Base-by-base conservation (phyloP, 2,329 filamentous ascomycete species). In the Fusarium udum region DNA sequence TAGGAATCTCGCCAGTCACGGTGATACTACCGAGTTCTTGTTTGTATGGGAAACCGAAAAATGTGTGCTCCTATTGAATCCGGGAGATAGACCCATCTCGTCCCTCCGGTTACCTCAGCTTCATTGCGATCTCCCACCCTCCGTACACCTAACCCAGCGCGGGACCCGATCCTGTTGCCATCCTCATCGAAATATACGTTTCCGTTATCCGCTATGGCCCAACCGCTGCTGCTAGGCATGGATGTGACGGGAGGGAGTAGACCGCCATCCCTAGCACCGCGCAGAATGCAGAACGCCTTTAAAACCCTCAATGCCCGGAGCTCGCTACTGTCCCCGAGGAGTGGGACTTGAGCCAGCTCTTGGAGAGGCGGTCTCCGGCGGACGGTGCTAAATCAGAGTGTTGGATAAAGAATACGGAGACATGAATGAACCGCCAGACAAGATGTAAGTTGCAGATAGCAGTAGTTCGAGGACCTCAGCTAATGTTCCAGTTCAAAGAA, bases 201-300 rank as follows among this genome's bases (percentile, higher is more conserved):
- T 80, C 97, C 91, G 77, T 98, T 98, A 63, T 97, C 95, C 14
- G 93, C 92, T n/a, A 95, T 98, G 79, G 98, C 95, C 93, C 93
- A 95, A 0, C 93, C 93, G 0, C 89, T 89, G 56, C 92, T 93
- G 3, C 93, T 92, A 0, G 93, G 92, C 22, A 93, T 89, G 1
- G 90, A 31, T 46, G 18, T 20, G 88, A 4, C 40, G 9, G n/a
- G 40, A 42, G n/a, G 90, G 89, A 90, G 89, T 31, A 92, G 78
- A 4, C 86, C 87, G 2, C 87, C 88, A 62, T 84, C 82, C 10
- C 75, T 75, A 16, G 81, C 80, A 22, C 87, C 87, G 43, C 81
- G 40, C 40, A 42, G 40, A 42, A 42, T 42, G 82, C 58, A 89
- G 81, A 10, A 90, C 88, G 16, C 89, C 89, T 0, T 85, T 84